A percentile compares a stretch with the other conserved stretches of the same genome.
phyloP scores from a whole-genome alignment of 805 yeast genomes.

The Wickerhamiella qilinensis region DNA sequence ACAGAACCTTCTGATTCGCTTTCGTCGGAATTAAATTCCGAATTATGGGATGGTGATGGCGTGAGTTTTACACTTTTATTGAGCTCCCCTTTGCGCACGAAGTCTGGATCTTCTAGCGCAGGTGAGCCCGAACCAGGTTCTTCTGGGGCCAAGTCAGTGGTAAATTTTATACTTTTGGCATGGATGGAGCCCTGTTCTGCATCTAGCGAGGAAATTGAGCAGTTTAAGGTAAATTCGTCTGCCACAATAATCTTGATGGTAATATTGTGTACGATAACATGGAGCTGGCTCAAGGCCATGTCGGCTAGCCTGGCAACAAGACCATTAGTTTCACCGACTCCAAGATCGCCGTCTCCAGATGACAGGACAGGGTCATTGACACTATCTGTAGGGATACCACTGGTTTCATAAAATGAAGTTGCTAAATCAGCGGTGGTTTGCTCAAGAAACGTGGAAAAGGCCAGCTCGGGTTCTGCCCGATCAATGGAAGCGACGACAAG shows the following conservation, averaged over 20 bases:
- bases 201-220: not conserved
- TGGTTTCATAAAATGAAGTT: slow-evolving; percentile 2
- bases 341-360: slow-evolving; percentile 13
- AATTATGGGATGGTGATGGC: too few species aligned
- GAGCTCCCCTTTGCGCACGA: too few species aligned
- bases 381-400: not conserved
- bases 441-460: slow-evolving; percentile 12
- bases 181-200: too few species aligned
- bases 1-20: too few species aligned
- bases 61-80: too few species aligned
- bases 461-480: slow-evolving; percentile 11
- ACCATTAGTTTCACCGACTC: slow-evolving; percentile 18
- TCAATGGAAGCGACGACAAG: slow-evolving; percentile 24
- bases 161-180: too few species aligned
- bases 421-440: slow-evolving; percentile 10
- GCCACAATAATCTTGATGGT: not conserved
- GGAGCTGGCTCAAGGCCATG: slow-evolving; percentile 21
- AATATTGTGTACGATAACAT: slow-evolving; percentile 2
- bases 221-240: not conserved
- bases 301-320: slow-evolving; percentile 24
- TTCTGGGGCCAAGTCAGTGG: too few species aligned
- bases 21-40: too few species aligned
- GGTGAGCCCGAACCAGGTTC: too few species aligned
- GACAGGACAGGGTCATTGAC: not conserved
- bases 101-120: too few species aligned